phyloP scores from a whole-genome alignment of 1,139 yeast species.

The Suhomyces kunorum region DNA sequence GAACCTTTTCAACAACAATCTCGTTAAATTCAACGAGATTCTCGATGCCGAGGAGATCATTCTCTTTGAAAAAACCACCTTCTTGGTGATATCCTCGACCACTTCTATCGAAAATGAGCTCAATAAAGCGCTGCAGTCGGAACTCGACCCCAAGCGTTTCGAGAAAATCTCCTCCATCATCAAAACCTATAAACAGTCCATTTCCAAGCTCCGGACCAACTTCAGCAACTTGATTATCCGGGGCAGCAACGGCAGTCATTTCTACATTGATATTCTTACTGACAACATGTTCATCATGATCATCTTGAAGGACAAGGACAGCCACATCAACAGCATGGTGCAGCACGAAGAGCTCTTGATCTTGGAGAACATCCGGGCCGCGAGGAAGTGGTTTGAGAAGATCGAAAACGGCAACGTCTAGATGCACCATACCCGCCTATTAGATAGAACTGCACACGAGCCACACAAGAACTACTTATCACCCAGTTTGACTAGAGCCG shows the following conservation, averaged over 20 bases:
- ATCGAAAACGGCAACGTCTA: slow-evolving; percentile 36
- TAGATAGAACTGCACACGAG: no score
- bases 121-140: slow-evolving; percentile 13
- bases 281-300: slow-evolving; percentile 78
- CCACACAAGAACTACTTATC: no score
- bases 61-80: slow-evolving; percentile 89
- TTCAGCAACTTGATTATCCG: slow-evolving; percentile 76
- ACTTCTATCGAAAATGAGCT: slow-evolving; percentile 32
- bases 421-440: no score
- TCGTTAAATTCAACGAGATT: slow-evolving; percentile 71
- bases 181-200: slow-evolving; percentile 92
- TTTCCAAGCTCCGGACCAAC: slow-evolving; percentile 82
- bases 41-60: slow-evolving; percentile 90
- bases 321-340: slow-evolving; percentile 28
- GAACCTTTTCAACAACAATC: slow-evolving; percentile 72
- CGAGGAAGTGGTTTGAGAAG: slow-evolving; percentile 65
- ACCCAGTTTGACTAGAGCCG: no score
- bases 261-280: slow-evolving; percentile 66
- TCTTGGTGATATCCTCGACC: slow-evolving; percentile 82
- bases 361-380: slow-evolving; percentile 66
- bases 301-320: slow-evolving; percentile 47
- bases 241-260: slow-evolving; percentile 70
- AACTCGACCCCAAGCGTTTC: slow-evolving; percentile 83
- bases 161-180: slow-evolving; percentile 93
- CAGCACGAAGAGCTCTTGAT: slow-evolving; percentile 64